Evolutionary conservation across 2,329 filamentous ascomycete genomes (phyloP), one percentile per base, ranked within the genome.

Genomic region (Paracorniculantispora psalliotae): DNA sequence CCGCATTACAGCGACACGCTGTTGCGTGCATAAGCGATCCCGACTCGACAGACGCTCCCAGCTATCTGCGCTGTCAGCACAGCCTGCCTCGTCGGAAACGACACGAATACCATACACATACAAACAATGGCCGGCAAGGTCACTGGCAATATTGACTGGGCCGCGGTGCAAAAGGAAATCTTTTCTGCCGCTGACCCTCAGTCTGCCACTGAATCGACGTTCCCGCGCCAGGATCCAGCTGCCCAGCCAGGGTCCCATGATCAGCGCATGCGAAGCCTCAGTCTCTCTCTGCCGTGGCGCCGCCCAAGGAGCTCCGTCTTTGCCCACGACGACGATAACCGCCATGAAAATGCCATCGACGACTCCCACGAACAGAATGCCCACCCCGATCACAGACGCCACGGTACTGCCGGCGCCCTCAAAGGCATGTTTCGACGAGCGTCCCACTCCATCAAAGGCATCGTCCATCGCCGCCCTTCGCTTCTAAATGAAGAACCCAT

Each of bases 351-450:
- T 19, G 67, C 66, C 58, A 64, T 76, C 50, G 72, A 75, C 59
- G 67, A 68, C n/a, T 57, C 62, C 49, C 57, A 59, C 28, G 57
- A 61, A 17, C 21, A 37, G 2, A 15, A 9, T 7, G 8, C 47
- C 3, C 63, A 66, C 21, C 61, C 60, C 19, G 63, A 63, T 44
- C 62, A 70, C 51, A 64, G 67, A 59, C 65, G 64, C 26, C 63
- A 65, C 15, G 56, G n/a, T 44, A 65, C 66, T 47, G 64, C 71
- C 0, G 68, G 69, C 49, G 71, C 72, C 49, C 67, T 85, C 59
- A 81, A 78, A 67, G 77, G 79, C 50, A 81, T 79, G 62, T 73
- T 85, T 52, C 78, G 82, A 25, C 75, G 83, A 10, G 83, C 82
- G 0, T 85, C 83, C 3, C 65, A 82, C 55, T 82, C 80, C 9